A percentile compares a stretch with the other conserved stretches of the same genome.
These are phyloP conservation scores for Malus orientalis DNA, from an alignment of 306 rosid genomes.

Conservation along the genomic window DNA sequence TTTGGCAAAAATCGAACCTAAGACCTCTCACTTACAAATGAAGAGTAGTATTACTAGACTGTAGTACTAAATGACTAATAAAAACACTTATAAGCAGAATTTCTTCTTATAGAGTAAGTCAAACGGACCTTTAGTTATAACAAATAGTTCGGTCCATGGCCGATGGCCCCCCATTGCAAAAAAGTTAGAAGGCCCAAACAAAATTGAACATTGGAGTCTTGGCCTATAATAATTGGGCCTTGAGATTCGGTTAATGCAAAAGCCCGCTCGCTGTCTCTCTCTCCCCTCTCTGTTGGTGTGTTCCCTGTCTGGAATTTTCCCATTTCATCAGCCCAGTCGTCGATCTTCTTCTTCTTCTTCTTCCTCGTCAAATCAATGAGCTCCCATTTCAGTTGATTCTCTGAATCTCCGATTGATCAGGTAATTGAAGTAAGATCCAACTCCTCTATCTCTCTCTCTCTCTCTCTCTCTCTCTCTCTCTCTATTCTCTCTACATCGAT, in stretches of 20 bases:
- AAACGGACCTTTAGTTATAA: background rate
- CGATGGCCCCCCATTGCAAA: too few species aligned
- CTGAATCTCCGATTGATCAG: background rate
- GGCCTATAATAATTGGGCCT: background rate
- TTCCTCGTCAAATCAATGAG: slow-evolving; percentile 1
- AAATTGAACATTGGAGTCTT: background rate
- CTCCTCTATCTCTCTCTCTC: background rate
- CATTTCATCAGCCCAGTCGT: background rate
- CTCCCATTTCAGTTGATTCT: background rate
- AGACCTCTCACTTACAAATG: too few species aligned
- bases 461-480: too few species aligned
- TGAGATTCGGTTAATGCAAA: background rate
- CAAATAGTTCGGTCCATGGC: background rate
- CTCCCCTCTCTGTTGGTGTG: background rate
- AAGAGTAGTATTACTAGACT: too few species aligned
- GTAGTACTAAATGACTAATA: too few species aligned
- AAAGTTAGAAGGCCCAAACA: background rate
- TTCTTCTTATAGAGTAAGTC: background rate
- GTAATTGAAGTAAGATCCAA: background rate
- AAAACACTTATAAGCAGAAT: background rate
- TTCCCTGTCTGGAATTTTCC: background rate
- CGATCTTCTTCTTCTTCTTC: slow-evolving; percentile 17
- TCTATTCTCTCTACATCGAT: background rate
- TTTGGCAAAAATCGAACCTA: too few species aligned
- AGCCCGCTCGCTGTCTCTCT: background rate